These are phyloP conservation scores for Lachnellula arida DNA, from an alignment of 2,329 filamentous ascomycete genomes.

Conservation along the genomic window DNA sequence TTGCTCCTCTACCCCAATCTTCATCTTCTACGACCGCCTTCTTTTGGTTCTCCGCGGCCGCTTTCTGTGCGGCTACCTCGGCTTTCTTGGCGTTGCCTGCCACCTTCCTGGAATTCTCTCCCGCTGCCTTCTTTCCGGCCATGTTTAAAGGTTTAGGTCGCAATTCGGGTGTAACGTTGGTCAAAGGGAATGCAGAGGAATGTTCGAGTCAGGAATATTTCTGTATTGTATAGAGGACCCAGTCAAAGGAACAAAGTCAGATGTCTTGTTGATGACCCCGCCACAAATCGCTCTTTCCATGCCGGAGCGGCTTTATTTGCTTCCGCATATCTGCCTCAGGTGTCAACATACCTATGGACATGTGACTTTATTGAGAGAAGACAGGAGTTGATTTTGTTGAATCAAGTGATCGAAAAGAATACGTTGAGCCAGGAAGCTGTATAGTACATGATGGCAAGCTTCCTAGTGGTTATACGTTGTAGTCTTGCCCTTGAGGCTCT, in stretches of 20 bases:
- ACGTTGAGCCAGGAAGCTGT: too few relatives aligned
- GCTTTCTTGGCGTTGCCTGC: slow-evolving; percentile 90
- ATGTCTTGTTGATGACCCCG: slow-evolving; percentile 1
- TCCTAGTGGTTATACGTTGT: too few relatives aligned
- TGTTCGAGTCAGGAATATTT: not conserved
- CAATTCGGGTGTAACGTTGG: not conserved
- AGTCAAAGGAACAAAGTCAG: not conserved
- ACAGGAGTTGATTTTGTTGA: too few relatives aligned
- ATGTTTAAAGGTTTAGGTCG: slow-evolving; percentile 39
- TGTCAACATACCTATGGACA: not conserved
- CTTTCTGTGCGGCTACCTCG: slow-evolving; percentile 76
- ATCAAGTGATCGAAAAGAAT: too few relatives aligned
- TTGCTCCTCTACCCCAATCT: slow-evolving; percentile 82
- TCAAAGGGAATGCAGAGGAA: not conserved
- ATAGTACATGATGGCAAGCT: too few relatives aligned
- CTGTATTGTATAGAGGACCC: not conserved
- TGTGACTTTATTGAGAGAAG: not conserved
- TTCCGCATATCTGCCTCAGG: not conserved
- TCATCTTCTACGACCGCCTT: slow-evolving; percentile 63
- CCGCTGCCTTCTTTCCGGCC: slow-evolving; percentile 65
- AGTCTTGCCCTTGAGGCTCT: too few relatives aligned
- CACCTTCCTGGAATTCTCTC: slow-evolving; percentile 83
- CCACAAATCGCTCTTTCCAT: not conserved
- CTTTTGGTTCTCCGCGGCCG: slow-evolving; percentile 64
- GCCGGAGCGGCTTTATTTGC: not conserved